Base-by-base conservation (phyloP, 176 grass and related monocot genomes). In the Dendrocalamus sinicus region DNA sequence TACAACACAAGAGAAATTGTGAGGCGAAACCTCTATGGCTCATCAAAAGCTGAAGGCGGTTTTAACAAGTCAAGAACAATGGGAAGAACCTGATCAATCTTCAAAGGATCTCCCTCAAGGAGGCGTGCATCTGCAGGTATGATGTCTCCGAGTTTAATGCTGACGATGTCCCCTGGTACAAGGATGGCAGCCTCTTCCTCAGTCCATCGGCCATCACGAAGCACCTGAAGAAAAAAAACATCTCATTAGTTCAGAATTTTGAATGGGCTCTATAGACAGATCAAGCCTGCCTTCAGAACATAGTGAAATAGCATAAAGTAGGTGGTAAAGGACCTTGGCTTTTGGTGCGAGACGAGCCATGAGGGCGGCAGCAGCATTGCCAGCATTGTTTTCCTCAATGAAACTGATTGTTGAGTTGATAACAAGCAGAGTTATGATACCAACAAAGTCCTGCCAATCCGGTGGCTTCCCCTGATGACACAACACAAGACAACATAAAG, bases 401-500 rank as follows among this genome's bases (percentile, higher is more conserved):
- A 94, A 94, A 58, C 89, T 91, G 48, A 94, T 94, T 16, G 92
- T 94, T 6, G 92, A 94, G 65, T 94, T 94, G 70, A 94, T 94
- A n/a, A 94, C 5, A 20, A 94, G 90, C 63, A 94, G 69, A 7
- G 90, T 90, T 54, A 94, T 92, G 66, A 94, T 94, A 16, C 93
- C 93, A 10, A 94, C 88, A 10, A 94, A 94, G 54, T 94, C 93
- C 78, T 94, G 93, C 93, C 93, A 94, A 67, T 94, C 93, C 11
- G 93, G 93, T 47, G 93, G 92, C 73, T 91, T 94, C 20, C 92
- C 89, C 92, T 94, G 88, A 84, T 60, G 45, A 60, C 35, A 83
- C 19, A 57, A 73, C 64, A 40, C 28, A 43, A 75, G 70, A 59
- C 47, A 67, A n/a, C 16, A 5, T 17, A 43, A 69, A 23, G 30